Conservation (phyloP, 2,329 filamentous ascomycete genomes). For the Fusarium ramigenum region DNA sequence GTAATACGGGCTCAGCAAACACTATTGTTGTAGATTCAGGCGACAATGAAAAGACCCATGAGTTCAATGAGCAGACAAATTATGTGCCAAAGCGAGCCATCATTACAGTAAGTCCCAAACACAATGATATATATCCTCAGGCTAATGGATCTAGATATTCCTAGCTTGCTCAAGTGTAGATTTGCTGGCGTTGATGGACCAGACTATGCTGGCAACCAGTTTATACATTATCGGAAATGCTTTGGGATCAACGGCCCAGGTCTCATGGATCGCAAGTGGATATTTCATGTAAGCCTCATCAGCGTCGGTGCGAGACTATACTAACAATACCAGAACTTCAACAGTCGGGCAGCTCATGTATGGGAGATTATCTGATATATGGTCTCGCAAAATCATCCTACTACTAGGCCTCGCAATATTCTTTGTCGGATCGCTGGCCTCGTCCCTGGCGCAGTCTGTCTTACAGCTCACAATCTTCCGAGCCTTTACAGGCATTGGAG, state of each 20-base stretch:
- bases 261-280: conserved; percentile 64
- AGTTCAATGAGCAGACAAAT: conserved; percentile 66
- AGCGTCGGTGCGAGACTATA: neutral
- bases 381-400: conserved; percentile 55
- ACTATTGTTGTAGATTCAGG: conserved; percentile 14
- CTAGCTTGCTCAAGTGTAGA: conserved; percentile 65
- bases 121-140: no score
- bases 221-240: conserved; percentile 63
- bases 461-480: conserved; percentile 54
- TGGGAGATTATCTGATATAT: conserved; percentile 57
- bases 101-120: conserved; percentile 54
- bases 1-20: conserved; percentile 2
- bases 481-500: conserved; percentile 65
- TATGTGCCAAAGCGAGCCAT: conserved; percentile 62
- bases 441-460: conserved; percentile 53
- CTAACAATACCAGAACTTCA: conserved; percentile 48
- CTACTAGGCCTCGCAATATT: conserved; percentile 53
- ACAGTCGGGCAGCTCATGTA: conserved; percentile 59
- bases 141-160: conserved; percentile 52
- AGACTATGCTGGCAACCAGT: conserved; percentile 65
- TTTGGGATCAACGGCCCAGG: conserved; percentile 58
- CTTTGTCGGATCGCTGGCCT: conserved; percentile 55
- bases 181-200: conserved; percentile 65
- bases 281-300: conserved; percentile 60
- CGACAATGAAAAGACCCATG: conserved; percentile 37